Conservation (phyloP, 179 eudicot species). For the Spergularia azorica region DNA sequence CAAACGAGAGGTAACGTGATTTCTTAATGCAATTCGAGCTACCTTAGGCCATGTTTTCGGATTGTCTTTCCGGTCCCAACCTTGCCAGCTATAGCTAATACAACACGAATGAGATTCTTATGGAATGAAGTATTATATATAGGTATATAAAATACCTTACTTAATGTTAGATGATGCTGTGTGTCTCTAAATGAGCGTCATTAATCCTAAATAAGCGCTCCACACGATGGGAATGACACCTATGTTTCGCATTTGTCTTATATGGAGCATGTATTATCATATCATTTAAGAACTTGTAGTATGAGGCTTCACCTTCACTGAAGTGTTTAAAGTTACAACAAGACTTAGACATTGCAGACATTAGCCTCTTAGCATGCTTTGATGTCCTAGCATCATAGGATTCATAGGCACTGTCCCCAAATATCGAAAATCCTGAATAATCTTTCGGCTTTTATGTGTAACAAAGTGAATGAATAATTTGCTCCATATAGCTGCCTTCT, state of each 20-base stretch:
- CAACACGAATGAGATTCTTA: neutral
- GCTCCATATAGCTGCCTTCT: no score
- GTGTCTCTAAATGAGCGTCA: conserved; percentile 12
- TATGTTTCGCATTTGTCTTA: neutral
- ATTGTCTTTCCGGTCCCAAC: conserved; percentile 27
- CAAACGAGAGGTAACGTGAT: neutral
- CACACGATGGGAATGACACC: conserved; percentile 15
- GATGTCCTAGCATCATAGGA: no score
- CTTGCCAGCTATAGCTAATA: conserved; percentile 24
- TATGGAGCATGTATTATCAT: no score
- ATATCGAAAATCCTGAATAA: no score
- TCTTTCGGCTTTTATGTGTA: no score
- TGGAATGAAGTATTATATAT: neutral
- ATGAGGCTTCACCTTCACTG: no score
- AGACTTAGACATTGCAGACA: no score
- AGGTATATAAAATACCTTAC: neutral
- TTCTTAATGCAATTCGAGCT: conserved; percentile 2
- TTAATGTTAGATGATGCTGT: neutral
- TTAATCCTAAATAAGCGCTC: conserved; percentile 17
- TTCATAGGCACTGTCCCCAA: no score
- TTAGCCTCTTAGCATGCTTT: no score
- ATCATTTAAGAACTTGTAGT: no score
- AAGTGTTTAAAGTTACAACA: no score
- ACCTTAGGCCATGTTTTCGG: conserved; percentile 24
- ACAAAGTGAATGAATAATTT: no score